Base-by-base conservation (phyloP, 768 basidiomycete genomes). In the Ramaria sp. region DNA sequence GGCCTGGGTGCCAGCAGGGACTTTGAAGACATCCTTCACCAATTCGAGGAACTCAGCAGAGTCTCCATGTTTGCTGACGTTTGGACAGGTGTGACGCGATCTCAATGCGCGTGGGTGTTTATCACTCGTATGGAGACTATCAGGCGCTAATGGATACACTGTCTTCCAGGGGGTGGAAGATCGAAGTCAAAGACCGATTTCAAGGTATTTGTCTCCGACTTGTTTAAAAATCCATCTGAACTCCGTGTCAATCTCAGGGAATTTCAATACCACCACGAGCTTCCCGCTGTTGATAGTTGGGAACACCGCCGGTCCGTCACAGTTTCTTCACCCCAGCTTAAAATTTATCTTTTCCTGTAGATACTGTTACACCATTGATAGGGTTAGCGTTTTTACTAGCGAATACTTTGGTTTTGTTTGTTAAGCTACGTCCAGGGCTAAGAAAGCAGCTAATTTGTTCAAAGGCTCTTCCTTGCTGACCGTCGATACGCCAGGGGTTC, bases 251-350 rank as follows among this genome's bases (percentile, higher is more conserved):
- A 51, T 58, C 47, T 39, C 51, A 67, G 71, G 71, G 30, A 68
- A 69, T 10, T 67, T 73, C 52, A 57, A 58, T 16, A 68, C 58
- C 22, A 71, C 69, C 39, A 73, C 72, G 12, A 72, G 70, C 51
- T 61, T 66, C 56, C 73, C 73, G 0, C 59, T 74, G 9, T 61
- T 74, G 0, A 44, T 73, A 22, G 64, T 74, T 36, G 72, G 72
- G 0, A 74, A 74, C 55, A 72, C 71, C 7, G 69, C 67, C 5
- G 56, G 58, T 57, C 6, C 18, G 56, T 52, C n/a, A n/a, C 24
- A 20, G 16, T 51, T 37, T 2, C 13, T 22, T 32, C 3, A 1
- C 30, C 13, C 24, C 7, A 5, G 2, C 36, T 51, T 36, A 16
- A 51, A 20, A 18, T 15, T 5, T 9, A 43, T 18, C 16, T 41